Evolutionary conservation across 495 filamentous ascomycete species (phyloP).

Genomic region (Filosporella fistucella): DNA sequence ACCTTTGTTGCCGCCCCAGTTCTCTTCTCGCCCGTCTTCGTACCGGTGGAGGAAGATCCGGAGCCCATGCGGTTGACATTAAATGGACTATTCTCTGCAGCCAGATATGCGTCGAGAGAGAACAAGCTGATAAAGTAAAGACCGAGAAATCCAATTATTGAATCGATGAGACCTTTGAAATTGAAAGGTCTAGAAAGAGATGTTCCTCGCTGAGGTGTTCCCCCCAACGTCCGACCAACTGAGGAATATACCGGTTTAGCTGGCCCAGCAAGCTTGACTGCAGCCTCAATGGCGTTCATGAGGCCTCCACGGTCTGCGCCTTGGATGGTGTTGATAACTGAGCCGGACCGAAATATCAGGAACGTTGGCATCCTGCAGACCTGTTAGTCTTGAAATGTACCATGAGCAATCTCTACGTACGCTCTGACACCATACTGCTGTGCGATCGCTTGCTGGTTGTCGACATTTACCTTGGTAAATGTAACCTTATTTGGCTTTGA

Average conservation of each 20-base stretch:
- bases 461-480: constrained; percentile 49
- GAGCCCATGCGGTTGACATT: constrained; percentile 43
- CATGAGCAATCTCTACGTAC: constrained; percentile 17
- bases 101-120: constrained; percentile 54
- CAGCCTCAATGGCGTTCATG: constrained; percentile 69
- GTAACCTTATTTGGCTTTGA: constrained; percentile 36
- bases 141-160: constrained; percentile 50
- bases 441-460: constrained; percentile 39
- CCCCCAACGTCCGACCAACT: constrained; percentile 38
- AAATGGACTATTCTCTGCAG: constrained; percentile 60
- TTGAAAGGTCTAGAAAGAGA: constrained; percentile 28
- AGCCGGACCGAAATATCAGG: constrained; percentile 72
- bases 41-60: constrained; percentile 9
- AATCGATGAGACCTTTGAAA: constrained; percentile 39
- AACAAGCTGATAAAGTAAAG: constrained; percentile 52
- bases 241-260: constrained; percentile 31
- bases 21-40: constrained; percentile 12
- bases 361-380: constrained; percentile 66
- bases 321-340: constrained; percentile 64
- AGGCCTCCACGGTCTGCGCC: constrained; percentile 77
- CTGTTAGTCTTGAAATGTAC: background rate
- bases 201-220: constrained; percentile 23
- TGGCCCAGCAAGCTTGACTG: constrained; percentile 52
- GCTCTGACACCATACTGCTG: constrained; percentile 39
- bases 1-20: constrained; percentile 19